Base-by-base conservation (phyloP, 2,329 filamentous ascomycete genomes). In the Sporothrix brasiliensis region DNA sequence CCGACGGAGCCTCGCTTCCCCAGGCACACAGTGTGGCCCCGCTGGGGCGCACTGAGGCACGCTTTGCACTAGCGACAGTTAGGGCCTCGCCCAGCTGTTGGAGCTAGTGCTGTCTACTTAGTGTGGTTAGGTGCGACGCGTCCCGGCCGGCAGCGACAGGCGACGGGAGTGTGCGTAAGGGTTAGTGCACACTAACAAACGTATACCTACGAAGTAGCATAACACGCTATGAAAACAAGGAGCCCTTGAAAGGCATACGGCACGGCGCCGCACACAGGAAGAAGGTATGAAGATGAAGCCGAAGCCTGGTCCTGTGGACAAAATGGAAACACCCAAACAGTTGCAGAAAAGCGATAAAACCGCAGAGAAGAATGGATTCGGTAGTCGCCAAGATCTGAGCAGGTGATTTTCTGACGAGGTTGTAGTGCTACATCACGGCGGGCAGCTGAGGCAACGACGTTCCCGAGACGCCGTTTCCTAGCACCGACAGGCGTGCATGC, bases 81-180 rank as follows among this genome's bases (percentile, higher is more conserved):
- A 27, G 34, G 58, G 30, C 54, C 54, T 58, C 39, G 27, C n/a
- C 27, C 13, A 34, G 69, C 69, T 66, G 68, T 69, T 70, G 66
- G 70, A 63, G 19, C 69, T 72, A 72, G 60, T n/a, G 27, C 16
- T 21, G 54, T 61, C 67, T 39, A 47, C 56, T 52, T 72, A 72
- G 72, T 67, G 70, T 67, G 30, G 53, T 66, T 60, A 72, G 71
- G 56, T 71, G 67, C 72, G 72, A 73, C 69, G 70, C 71, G 72
- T 69, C 69, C 72, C 72, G 72, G 52, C 71, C 71, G 72, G 72
- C 71, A 71, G 66, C 69, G 41, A 71, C 70, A 67, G 69, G 70
- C 69, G 72, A 60, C 70, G 70, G 70, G 70, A 72, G 69, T 63
- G 49, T 69, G 68, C 72, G 70, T 52, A 67, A 67, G 69, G 65